A percentile compares a stretch with the other conserved stretches of the same genome.
Conservation (phyloP, 345 rosid genomes). For the Melaleuca quinquenervia region DNA sequence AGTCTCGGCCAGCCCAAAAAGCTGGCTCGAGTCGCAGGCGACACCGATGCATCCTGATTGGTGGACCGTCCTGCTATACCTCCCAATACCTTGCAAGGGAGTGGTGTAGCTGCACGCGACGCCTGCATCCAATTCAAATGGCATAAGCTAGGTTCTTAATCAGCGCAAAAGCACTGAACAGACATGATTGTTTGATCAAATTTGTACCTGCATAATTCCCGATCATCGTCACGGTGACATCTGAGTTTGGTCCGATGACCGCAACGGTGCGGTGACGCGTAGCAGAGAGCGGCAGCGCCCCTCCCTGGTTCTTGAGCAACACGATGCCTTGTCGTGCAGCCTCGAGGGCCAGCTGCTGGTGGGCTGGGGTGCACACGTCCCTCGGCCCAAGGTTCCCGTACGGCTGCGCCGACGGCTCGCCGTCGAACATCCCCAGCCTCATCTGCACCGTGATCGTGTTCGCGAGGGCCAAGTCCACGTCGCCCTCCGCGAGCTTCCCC, state of each 20-base stretch:
- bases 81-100: conserved; percentile 62
- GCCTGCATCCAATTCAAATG: conserved; percentile 21
- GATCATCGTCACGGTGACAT: conserved; percentile 83
- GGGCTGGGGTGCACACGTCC: conserved; percentile 71
- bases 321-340: conserved; percentile 91
- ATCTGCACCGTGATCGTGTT: conserved; percentile 78
- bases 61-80: conserved; percentile 47
- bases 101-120: conserved; percentile 61
- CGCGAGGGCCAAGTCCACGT: conserved; percentile 63
- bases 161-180: background rate
- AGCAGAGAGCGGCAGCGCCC: conserved; percentile 50
- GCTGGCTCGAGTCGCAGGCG: conserved; percentile 32
- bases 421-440: conserved; percentile 95
- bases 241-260: conserved; percentile 91
- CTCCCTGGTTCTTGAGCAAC: conserved; percentile 42
- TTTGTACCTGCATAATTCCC: conserved; percentile 83
- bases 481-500: conserved; percentile 34
- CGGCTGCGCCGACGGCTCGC: conserved; percentile 56
- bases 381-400: conserved; percentile 66
- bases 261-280: conserved; percentile 49
- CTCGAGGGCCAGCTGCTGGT: conserved; percentile 60
- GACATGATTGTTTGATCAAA: background rate
- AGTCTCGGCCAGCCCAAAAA: conserved; percentile 35
- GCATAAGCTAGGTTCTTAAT: background rate
- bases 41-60: conserved; percentile 56